A percentile compares a stretch with the other conserved stretches of the same genome.
Conservation (phyloP, 805 yeast genomes). For the Yamadazyma takamatsuzukensis region DNA sequence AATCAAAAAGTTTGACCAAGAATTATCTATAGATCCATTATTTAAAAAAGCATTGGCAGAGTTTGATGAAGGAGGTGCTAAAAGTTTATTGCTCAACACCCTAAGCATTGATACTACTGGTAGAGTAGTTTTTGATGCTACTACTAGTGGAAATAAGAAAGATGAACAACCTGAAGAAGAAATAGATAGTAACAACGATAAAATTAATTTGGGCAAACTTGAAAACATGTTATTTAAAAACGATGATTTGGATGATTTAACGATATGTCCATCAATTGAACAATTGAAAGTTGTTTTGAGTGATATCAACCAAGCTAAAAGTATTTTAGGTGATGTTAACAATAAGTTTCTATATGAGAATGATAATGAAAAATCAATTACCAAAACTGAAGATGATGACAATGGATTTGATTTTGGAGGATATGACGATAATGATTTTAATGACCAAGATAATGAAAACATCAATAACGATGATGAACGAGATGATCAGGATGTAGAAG, state of each 20-base stretch:
- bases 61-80: conserved; percentile 82
- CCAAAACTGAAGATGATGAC: conserved; percentile 9
- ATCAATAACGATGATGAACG: conserved; percentile 9
- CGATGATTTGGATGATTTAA: conserved; percentile 19
- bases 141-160: conserved; percentile 22
- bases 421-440: conserved; percentile 15
- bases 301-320: conserved; percentile 45
- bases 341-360: conserved; percentile 19
- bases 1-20: conserved; percentile 59
- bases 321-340: conserved; percentile 39
- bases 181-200: conserved; percentile 14
- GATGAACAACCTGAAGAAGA: conserved; percentile 7
- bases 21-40: conserved; percentile 65
- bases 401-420: conserved; percentile 12
- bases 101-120: conserved; percentile 50
- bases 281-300: conserved; percentile 57
- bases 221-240: conserved; percentile 20
- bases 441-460: conserved; percentile 13
- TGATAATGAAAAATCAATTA: conserved; percentile 7
- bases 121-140: conserved; percentile 66
- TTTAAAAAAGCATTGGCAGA: conserved; percentile 73
- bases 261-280: conserved; percentile 69
- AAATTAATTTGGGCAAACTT: conserved; percentile 16
- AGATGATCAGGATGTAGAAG: conserved; percentile 8
- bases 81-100: conserved; percentile 61